Conservation (phyloP, 2,329 filamentous ascomycete species). For the Hymenoscyphus infarciens region DNA sequence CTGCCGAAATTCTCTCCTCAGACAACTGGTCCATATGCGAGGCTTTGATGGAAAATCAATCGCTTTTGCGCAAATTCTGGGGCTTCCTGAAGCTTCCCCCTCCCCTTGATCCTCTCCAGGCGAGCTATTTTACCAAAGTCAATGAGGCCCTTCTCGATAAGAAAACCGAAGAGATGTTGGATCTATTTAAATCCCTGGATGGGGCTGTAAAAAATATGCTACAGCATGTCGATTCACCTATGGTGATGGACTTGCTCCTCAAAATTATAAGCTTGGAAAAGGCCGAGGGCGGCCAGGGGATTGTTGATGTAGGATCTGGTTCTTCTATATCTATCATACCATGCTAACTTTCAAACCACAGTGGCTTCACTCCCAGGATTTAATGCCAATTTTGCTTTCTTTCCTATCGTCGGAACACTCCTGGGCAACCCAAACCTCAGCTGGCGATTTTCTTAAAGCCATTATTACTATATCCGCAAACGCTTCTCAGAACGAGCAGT, state of each 20-base stretch:
- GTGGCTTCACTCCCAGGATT: constrained; percentile 88
- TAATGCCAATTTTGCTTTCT: constrained; percentile 82
- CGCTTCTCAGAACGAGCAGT: constrained; percentile 94
- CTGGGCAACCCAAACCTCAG: constrained; percentile 90
- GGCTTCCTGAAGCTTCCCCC: constrained; percentile 78
- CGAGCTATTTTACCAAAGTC: constrained; percentile 97
- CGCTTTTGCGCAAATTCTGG: constrained; percentile 83
- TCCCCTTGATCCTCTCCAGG: constrained; percentile 86
- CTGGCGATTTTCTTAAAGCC: constrained; percentile 95
- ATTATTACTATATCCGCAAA: constrained; percentile 99
- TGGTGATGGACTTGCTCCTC: constrained; percentile 95
- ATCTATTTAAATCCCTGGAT: constrained; percentile 79
- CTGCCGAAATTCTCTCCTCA: constrained; percentile 88
- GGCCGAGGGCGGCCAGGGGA: constrained; percentile 82
- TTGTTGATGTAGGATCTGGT: constrained; percentile 71
- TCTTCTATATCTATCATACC: not conserved
- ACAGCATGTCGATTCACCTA: constrained; percentile 91
- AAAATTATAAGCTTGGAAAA: constrained; percentile 98
- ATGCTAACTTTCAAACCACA: constrained; percentile 37
- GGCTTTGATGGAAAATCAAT: constrained; percentile 79
- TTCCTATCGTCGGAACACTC: constrained; percentile 83
- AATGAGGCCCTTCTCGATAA: constrained; percentile 97
- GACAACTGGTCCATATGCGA: constrained; percentile 98
- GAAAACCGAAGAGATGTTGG: constrained; percentile 96
- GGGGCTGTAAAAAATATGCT: constrained; percentile 81